Evolutionary conservation across 2,329 filamentous ascomycete genomes (phyloP).

Genomic region (Nakataea oryzae): DNA sequence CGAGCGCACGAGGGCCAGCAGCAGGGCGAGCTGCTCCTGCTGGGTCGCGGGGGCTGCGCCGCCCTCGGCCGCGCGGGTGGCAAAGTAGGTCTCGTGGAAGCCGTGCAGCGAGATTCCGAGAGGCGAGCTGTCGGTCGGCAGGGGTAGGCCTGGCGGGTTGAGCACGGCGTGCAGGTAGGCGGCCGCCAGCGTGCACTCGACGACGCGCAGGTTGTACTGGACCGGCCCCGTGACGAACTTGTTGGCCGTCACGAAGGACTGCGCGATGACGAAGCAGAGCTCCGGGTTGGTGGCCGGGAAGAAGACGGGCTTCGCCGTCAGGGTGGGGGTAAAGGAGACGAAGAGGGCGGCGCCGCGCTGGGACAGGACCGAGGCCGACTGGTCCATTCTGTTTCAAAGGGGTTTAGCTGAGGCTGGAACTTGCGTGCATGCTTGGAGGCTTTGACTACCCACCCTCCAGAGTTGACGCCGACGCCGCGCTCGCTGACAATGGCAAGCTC

Average conservation of each 20-base stretch:
- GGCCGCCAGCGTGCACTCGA: slow-evolving; percentile 87
- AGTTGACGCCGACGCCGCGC: slow-evolving; percentile 89
- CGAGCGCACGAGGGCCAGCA: slow-evolving; percentile 59
- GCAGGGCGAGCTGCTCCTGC: slow-evolving; percentile 59
- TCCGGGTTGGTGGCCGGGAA: slow-evolving; percentile 77
- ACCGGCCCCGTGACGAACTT: slow-evolving; percentile 90
- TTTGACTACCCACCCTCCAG: slow-evolving; percentile 60
- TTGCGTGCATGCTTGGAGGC: neutral
- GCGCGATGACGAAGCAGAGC: slow-evolving; percentile 84
- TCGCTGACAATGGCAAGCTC: slow-evolving; percentile 93
- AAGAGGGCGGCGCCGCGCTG: slow-evolving; percentile 77
- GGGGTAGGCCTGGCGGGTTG: slow-evolving; percentile 43
- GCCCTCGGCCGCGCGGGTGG: slow-evolving; percentile 32
- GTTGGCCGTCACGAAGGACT: slow-evolving; percentile 88
- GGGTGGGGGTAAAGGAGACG: slow-evolving; percentile 75
- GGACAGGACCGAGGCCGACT: slow-evolving; percentile 91
- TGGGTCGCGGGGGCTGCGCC: slow-evolving; percentile 15
- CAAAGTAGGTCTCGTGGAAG: slow-evolving; percentile 77
- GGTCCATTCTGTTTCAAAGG: slow-evolving; percentile 70
- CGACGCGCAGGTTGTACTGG: slow-evolving; percentile 93
- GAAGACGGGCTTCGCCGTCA: slow-evolving; percentile 66
- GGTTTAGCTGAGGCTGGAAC: slow-evolving; percentile 3
- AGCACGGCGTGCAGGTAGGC: slow-evolving; percentile 50
- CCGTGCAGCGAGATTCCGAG: slow-evolving; percentile 75
- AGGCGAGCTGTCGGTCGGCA: slow-evolving; percentile 71